Evolutionary conservation across 148 eudicot genomes (phyloP).

Genomic region (Mesembryanthemum crystallinum): DNA sequence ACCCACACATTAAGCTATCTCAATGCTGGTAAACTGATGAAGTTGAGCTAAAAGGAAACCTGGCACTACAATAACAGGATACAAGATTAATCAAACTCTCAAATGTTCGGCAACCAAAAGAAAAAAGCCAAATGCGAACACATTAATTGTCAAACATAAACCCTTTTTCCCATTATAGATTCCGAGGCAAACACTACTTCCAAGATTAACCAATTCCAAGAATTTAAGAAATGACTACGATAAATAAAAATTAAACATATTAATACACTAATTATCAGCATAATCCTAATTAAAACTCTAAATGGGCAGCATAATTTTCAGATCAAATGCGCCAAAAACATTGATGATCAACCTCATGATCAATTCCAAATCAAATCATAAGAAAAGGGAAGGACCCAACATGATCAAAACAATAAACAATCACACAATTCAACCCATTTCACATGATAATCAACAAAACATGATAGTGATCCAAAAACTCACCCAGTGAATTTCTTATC

Average conservation of each 20-base stretch:
- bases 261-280: not conserved
- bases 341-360: conserved; percentile 12
- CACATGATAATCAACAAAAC: not conserved
- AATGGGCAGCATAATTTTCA: too few species aligned
- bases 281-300: too few species aligned
- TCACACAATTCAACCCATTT: conserved; percentile 1
- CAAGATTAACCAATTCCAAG: too few species aligned
- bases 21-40: not conserved
- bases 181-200: not conserved
- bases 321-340: not conserved
- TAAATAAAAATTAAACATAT: not conserved
- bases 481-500: conserved; percentile 9
- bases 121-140: not conserved
- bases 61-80: not conserved
- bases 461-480: not conserved
- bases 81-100: not conserved
- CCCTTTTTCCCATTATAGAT: not conserved
- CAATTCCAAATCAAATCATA: not conserved
- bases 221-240: too few species aligned
- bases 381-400: not conserved
- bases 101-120: not conserved
- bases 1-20: too few species aligned
- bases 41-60: not conserved
- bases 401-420: not conserved
- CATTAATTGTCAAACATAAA: not conserved